Conservation (phyloP, 192 early-diverging fungal species). For the Rhizophagus prolifer region DNA sequence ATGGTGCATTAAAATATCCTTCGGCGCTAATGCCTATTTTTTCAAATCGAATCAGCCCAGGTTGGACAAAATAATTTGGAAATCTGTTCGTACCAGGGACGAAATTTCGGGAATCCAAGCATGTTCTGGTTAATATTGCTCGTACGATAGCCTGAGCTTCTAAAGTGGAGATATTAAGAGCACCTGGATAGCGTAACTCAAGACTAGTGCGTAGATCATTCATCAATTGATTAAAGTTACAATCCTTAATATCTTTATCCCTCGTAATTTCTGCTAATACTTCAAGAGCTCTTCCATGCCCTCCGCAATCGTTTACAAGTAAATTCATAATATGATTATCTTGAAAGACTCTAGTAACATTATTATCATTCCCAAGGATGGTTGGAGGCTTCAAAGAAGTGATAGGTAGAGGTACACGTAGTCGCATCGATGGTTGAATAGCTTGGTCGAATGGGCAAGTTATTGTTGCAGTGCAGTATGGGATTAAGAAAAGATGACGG, state of each 20-base stretch:
- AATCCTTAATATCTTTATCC: constrained; percentile 17
- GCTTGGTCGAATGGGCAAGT: constrained; percentile 21
- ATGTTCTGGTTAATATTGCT: constrained; percentile 2
- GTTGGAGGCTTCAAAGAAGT: constrained; percentile 7
- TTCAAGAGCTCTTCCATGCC: constrained; percentile 41
- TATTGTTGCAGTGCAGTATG: constrained; percentile 24
- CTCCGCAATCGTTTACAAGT: constrained; percentile 40
- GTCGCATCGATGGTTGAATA: constrained; percentile 19
- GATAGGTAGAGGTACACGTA: constrained; percentile 26
- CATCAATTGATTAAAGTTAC: constrained; percentile 33
- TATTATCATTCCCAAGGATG: too few relatives aligned
- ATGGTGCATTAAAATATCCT: constrained; percentile 30
- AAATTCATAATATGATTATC: constrained; percentile 28
- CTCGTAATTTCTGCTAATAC: constrained; percentile 15
- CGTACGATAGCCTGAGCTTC: background rate
- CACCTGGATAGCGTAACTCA: constrained; percentile 28
- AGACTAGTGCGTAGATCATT: constrained; percentile 24
- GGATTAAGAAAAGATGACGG: background rate
- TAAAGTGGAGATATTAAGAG: background rate
- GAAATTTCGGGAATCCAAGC: background rate
- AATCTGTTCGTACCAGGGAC: background rate
- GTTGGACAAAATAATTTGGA: background rate
- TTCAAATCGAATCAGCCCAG: constrained; percentile 17
- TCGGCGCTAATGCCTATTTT: background rate
- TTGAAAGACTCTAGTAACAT: too few relatives aligned